These are phyloP conservation scores for Phytophthora vignae DNA, from an alignment of 352 stramenopile species.

Conservation along the genomic window DNA sequence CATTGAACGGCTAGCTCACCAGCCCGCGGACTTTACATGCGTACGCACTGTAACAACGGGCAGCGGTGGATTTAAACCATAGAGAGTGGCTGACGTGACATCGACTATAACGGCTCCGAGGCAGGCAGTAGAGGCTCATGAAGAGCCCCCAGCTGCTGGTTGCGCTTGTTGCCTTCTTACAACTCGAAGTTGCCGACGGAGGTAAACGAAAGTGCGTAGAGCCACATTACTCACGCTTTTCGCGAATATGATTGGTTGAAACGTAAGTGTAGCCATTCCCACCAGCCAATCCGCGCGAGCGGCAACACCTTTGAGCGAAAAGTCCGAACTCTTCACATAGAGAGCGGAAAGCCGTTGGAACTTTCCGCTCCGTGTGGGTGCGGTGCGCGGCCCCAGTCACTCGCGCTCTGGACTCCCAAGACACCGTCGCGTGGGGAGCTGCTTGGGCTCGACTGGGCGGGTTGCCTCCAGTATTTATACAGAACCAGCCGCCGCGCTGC, in stretches of 20 bases:
- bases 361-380: slow-evolving; percentile 5
- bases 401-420: slow-evolving; percentile 16
- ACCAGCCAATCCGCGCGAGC: not conserved
- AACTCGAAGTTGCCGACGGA: not conserved
- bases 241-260: not conserved
- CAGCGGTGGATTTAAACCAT: not conserved
- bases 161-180: not conserved
- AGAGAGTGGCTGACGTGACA: not conserved
- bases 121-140: not conserved
- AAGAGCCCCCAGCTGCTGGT: not conserved
- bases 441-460: not conserved
- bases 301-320: not conserved
- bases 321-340: slow-evolving; percentile 42
- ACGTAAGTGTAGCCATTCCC: slow-evolving; percentile 14
- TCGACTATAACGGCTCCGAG: not conserved
- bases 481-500: not conserved
- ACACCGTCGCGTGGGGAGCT: slow-evolving; percentile 10
- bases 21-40: not conserved
- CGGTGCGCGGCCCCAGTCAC: not conserved
- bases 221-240: not conserved
- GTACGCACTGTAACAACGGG: not conserved
- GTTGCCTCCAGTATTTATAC: slow-evolving; percentile 30
- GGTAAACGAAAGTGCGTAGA: not conserved
- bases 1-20: not conserved
- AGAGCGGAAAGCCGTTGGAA: slow-evolving; percentile 50